A percentile compares a stretch with the other conserved stretches of the same genome.
phyloP scores from a whole-genome alignment of 805 yeast species.

The Candida piceae region DNA sequence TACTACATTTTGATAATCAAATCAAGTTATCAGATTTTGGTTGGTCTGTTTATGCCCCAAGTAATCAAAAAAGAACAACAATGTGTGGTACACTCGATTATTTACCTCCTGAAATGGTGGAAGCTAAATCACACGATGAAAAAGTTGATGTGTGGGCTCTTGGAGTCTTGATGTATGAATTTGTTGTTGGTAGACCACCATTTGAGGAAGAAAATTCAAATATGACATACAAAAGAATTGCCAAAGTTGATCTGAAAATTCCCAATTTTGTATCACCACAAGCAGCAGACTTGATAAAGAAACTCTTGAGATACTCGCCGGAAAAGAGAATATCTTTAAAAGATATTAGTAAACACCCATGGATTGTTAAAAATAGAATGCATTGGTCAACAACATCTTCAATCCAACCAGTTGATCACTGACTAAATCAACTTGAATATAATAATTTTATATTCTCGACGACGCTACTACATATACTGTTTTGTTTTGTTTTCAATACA shows the following conservation, averaged over 20 bases:
- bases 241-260: conserved; percentile 66
- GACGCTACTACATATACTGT: no score
- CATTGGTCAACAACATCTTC: conserved; percentile 42
- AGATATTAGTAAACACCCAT: conserved; percentile 71
- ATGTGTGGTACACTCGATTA: conserved; percentile 95
- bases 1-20: conserved; percentile 68
- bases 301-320: conserved; percentile 65
- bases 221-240: conserved; percentile 75
- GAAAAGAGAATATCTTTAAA: conserved; percentile 54
- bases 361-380: conserved; percentile 66
- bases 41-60: conserved; percentile 78
- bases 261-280: conserved; percentile 68
- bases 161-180: conserved; percentile 81
- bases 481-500: no score
- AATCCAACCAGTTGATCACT: no score
- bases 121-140: conserved; percentile 69
- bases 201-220: conserved; percentile 79
- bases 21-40: conserved; percentile 92
- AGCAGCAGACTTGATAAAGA: conserved; percentile 69
- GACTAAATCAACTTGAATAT: no score
- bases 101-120: conserved; percentile 93
- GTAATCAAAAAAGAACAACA: conserved; percentile 54
- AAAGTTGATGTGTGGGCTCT: conserved; percentile 90
- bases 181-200: conserved; percentile 86
- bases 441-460: no score